These are phyloP conservation scores for Withania somnifera DNA, from an alignment of 305 asterid species.

Conservation along the genomic window DNA sequence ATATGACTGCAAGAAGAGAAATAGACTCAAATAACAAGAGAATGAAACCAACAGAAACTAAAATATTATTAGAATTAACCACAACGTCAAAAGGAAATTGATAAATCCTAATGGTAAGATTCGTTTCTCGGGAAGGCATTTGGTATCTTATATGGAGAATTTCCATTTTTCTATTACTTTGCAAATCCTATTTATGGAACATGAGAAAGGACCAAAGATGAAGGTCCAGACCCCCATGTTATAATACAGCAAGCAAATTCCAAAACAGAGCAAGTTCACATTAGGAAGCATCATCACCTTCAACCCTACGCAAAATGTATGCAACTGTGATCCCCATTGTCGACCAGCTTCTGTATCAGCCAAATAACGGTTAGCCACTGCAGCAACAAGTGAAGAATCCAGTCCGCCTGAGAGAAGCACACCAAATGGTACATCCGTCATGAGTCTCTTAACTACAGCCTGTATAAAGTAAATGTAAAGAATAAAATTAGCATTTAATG, in stretches of 20 bases:
- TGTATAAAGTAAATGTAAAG: constrained; percentile 19
- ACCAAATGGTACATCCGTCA: constrained; percentile 99
- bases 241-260: background rate
- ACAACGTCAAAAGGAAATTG: background rate
- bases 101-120: background rate
- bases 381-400: constrained; percentile 98
- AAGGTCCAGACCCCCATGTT: background rate
- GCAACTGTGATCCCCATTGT: constrained; percentile 90
- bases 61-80: background rate
- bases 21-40: background rate
- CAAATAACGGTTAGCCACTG: constrained; percentile 88
- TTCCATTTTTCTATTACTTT: background rate
- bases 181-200: background rate
- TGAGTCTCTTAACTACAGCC: constrained; percentile 94
- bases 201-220: background rate
- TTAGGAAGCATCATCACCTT: constrained; percentile 35
- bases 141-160: background rate
- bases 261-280: background rate
- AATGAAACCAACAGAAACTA: background rate
- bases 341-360: constrained; percentile 49
- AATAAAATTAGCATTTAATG: background rate
- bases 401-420: constrained; percentile 98
- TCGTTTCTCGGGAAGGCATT: background rate
- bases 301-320: constrained; percentile 89
- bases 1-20: background rate